phyloP scores from a whole-genome alignment of 805 yeast species.

The Candida boleticola region DNA sequence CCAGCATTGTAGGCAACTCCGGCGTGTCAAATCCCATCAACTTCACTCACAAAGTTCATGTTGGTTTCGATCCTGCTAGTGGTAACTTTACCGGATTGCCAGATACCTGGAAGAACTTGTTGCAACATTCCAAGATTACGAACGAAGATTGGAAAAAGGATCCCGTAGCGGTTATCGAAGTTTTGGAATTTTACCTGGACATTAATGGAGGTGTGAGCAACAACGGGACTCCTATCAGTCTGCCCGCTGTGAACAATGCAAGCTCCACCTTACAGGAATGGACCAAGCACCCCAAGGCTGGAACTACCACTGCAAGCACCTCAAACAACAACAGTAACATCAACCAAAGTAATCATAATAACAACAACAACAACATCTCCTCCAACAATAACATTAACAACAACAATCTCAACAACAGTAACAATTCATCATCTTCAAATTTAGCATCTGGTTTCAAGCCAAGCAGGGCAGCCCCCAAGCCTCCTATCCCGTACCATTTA shows the following conservation, averaged over 20 bases:
- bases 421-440: not conserved
- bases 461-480: constrained; percentile 41
- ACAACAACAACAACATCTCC: too few species aligned
- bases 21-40: constrained; percentile 89
- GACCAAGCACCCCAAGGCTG: constrained; percentile 27
- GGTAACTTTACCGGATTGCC: constrained; percentile 58
- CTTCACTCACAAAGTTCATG: constrained; percentile 91
- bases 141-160: constrained; percentile 62
- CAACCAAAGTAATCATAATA: too few species aligned
- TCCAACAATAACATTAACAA: not conserved
- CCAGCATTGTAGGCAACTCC: constrained; percentile 25
- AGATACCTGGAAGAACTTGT: constrained; percentile 54
- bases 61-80: constrained; percentile 77
- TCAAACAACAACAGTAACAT: not conserved
- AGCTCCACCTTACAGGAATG: constrained; percentile 38
- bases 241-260: constrained; percentile 21
- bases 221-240: constrained; percentile 24
- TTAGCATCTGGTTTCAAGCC: constrained; percentile 26
- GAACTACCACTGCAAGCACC: not conserved
- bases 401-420: not conserved
- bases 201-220: constrained; percentile 41
- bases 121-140: constrained; percentile 58
- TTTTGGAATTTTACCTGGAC: constrained; percentile 53
- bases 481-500: constrained; percentile 42
- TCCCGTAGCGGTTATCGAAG: constrained; percentile 64